Conservation (phyloP, 2,329 filamentous ascomycete species). For the Phoma sp. region DNA sequence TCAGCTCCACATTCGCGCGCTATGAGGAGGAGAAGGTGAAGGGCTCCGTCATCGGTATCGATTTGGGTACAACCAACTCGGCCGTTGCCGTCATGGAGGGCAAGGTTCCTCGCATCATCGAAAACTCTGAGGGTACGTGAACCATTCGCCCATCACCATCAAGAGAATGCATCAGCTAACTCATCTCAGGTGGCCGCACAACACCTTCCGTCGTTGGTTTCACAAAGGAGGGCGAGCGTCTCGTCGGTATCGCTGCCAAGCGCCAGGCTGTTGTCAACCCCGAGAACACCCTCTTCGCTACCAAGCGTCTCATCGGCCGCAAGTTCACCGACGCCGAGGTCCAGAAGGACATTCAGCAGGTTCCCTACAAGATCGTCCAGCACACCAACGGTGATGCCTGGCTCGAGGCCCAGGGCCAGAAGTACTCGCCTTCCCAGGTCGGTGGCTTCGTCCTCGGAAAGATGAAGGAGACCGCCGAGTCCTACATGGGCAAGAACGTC, state of each 20-base stretch:
- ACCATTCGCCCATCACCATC: conserved; percentile 4
- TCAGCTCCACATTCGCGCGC: conserved; percentile 74
- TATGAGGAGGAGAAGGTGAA: conserved; percentile 86
- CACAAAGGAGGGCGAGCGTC: conserved; percentile 91
- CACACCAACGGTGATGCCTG: conserved; percentile 96
- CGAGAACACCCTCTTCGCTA: conserved; percentile 97
- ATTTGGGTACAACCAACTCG: conserved; percentile 97
- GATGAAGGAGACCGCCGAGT: conserved; percentile 99
- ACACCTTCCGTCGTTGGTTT: conserved; percentile 96
- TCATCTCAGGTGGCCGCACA: conserved; percentile 75
- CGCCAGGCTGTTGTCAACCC: conserved; percentile 98
- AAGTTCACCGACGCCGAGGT: conserved; percentile 95
- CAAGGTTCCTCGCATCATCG: conserved; percentile 93
- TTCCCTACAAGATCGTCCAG: conserved; percentile 98
- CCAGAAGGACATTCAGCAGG: conserved; percentile 95
- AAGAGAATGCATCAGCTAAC: conserved; percentile 19
- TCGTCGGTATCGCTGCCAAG: conserved; percentile 97
- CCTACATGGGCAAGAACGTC: conserved; percentile 86
- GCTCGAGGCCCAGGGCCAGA: conserved; percentile 91
- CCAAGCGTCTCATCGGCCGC: conserved; percentile 97
- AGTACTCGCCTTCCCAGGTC: conserved; percentile 98
- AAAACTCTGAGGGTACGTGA: conserved; percentile 86
- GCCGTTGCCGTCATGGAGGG: conserved; percentile 98
- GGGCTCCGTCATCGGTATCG: conserved; percentile 96
- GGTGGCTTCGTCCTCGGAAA: conserved; percentile 96